Percentiles rank a stretch among this genome's conserved stretches.
phyloP scores from a whole-genome alignment of 805 yeast genomes.

The Ogataea populi-albae region DNA sequence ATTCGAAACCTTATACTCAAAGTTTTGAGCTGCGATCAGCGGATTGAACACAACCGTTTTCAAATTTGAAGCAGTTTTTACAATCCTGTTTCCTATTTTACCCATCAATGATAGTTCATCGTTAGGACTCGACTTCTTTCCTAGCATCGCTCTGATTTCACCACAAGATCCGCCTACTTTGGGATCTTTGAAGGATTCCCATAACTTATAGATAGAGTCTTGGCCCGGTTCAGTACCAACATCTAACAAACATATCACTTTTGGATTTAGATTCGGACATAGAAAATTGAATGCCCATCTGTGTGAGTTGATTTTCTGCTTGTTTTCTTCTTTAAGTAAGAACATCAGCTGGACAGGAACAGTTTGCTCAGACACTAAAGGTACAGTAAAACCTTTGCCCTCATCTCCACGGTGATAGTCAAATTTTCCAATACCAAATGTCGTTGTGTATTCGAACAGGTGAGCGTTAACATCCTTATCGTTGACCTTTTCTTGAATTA shows the following conservation, averaged over 20 bases:
- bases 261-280: constrained; percentile 77
- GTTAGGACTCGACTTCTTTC: constrained; percentile 29
- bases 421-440: constrained; percentile 64
- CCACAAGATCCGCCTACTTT: constrained; percentile 97
- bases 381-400: constrained; percentile 46
- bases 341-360: constrained; percentile 86
- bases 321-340: constrained; percentile 84
- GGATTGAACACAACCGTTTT: constrained; percentile 60
- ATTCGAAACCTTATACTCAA: constrained; percentile 93
- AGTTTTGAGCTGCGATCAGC: constrained; percentile 91
- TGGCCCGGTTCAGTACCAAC: constrained; percentile 93
- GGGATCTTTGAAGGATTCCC: constrained; percentile 79
- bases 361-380: constrained; percentile 56
- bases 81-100: constrained; percentile 33
- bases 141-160: constrained; percentile 75
- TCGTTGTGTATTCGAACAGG: constrained; percentile 88
- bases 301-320: constrained; percentile 89
- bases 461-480: constrained; percentile 80
- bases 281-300: constrained; percentile 95
- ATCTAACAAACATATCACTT: constrained; percentile 78
- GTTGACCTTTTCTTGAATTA: constrained; percentile 86
- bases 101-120: constrained; percentile 28
- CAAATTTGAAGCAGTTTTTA: constrained; percentile 48
- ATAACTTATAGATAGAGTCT: constrained; percentile 81
- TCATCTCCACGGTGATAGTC: constrained; percentile 50